Conservation (phyloP, 1,139 yeast species). For the Zygosaccharomyces sapae region DNA sequence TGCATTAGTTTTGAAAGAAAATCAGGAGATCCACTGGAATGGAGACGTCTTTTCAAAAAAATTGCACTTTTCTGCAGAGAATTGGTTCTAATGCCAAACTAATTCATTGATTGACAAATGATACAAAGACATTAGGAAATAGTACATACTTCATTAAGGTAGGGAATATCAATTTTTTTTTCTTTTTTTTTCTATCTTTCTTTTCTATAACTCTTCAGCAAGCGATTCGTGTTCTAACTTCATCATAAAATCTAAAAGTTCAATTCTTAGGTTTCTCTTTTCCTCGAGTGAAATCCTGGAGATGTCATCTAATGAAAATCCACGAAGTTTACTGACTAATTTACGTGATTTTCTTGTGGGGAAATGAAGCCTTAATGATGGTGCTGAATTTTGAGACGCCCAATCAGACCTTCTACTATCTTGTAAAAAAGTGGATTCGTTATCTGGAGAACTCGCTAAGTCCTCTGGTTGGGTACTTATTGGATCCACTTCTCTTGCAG, state of each 20-base stretch:
- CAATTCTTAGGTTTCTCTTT: constrained; percentile 25
- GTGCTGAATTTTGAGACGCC: constrained; percentile 12
- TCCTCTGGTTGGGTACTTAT: constrained; percentile 3
- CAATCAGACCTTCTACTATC: not conserved
- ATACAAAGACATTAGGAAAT: not conserved
- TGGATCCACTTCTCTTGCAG: too few relatives aligned
- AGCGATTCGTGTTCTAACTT: constrained; percentile 20
- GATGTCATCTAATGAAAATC: constrained; percentile 19
- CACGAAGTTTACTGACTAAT: constrained; percentile 20
- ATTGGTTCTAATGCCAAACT: constrained; percentile 26
- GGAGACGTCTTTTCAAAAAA: constrained; percentile 59
- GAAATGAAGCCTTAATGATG: constrained; percentile 20
- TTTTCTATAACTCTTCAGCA: constrained; percentile 1
- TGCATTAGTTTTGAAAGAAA: constrained; percentile 50
- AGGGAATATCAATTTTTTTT: too few relatives aligned
- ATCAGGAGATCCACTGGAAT: constrained; percentile 62
- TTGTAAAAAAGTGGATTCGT: constrained; percentile 2
- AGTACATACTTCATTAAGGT: not conserved
- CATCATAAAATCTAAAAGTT: constrained; percentile 27
- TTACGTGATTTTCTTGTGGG: constrained; percentile 25
- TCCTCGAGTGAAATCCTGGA: constrained; percentile 23
- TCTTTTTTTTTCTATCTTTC: too few relatives aligned
- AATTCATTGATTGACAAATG: too few relatives aligned
- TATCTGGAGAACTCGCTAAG: not conserved
- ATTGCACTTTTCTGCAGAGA: constrained; percentile 52